These are phyloP conservation scores for Jacaranda copaia DNA, from an alignment of 257 asterid genomes.

Conservation along the genomic window DNA sequence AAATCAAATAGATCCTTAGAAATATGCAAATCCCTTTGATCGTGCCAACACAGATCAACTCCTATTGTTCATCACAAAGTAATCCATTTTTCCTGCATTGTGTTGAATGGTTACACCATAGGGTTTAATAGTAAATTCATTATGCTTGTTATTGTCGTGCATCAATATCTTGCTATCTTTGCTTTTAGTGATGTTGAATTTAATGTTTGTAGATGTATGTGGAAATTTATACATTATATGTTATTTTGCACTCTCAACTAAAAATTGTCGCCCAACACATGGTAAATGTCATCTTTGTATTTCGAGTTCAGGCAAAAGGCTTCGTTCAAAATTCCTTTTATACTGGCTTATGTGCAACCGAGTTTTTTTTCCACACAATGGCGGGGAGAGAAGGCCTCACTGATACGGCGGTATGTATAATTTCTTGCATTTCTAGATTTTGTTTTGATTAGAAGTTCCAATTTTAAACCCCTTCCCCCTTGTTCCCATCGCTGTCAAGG, in stretches of 20 bases:
- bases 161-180: constrained; percentile 1
- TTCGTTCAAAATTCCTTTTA: constrained; percentile 96
- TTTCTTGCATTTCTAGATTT: constrained; percentile 28
- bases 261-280: background rate
- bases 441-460: background rate
- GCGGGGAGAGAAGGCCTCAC: constrained; percentile 99
- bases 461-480: constrained; percentile 3
- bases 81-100: background rate
- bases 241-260: constrained; percentile 6
- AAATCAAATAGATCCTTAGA: too few relatives aligned
- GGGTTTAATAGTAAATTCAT: background rate
- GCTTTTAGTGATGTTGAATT: background rate
- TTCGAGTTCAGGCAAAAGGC: constrained; percentile 83
- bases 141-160: background rate
- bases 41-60: background rate
- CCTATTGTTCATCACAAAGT: background rate
- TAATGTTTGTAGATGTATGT: constrained; percentile 6
- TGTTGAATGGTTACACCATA: background rate
- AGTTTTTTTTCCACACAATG: constrained; percentile 98
- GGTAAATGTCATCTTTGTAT: constrained; percentile 35
- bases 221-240: background rate
- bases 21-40: too few relatives aligned
- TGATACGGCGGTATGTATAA: constrained; percentile 89
- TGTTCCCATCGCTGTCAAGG: background rate
- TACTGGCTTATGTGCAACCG: constrained; percentile 88